These are phyloP conservation scores for Gynochthodes officinalis DNA, from an alignment of 257 asterid genomes.

Conservation along the genomic window DNA sequence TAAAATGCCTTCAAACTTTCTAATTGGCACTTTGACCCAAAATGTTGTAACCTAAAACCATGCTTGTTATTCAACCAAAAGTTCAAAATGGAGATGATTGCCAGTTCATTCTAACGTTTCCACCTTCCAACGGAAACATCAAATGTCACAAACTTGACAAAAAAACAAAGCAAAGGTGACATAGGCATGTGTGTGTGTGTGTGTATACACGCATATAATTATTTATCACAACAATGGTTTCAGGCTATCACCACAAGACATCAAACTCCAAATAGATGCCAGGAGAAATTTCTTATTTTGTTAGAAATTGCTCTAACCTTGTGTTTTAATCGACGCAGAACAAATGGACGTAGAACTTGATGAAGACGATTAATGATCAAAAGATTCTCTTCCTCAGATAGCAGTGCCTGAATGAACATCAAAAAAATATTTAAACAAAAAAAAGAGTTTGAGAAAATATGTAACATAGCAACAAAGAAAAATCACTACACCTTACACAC, in stretches of 20 bases:
- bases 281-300: not conserved
- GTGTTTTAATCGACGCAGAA: constrained; percentile 94
- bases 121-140: not conserved
- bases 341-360: constrained; percentile 99
- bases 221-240: not conserved
- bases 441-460: constrained; percentile 17
- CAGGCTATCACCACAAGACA: not conserved
- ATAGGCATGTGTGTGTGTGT: not conserved
- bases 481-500: not conserved
- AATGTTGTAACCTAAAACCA: not conserved
- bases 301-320: constrained; percentile 47
- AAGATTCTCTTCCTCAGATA: constrained; percentile 99
- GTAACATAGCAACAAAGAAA: constrained; percentile 14
- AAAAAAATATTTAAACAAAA: not conserved
- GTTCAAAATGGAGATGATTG: constrained; percentile 3
- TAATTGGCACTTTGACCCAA: not conserved
- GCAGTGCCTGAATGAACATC: constrained; percentile 61
- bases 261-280: not conserved
- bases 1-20: not conserved
- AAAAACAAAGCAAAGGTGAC: not conserved
- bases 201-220: no score
- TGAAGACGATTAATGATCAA: constrained; percentile 96
- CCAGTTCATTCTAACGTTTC: not conserved
- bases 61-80: not conserved
- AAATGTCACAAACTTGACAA: not conserved